Evolutionary conservation across 352 stramenopile genomes (phyloP).

Genomic region (Phytophthora lateralis): DNA sequence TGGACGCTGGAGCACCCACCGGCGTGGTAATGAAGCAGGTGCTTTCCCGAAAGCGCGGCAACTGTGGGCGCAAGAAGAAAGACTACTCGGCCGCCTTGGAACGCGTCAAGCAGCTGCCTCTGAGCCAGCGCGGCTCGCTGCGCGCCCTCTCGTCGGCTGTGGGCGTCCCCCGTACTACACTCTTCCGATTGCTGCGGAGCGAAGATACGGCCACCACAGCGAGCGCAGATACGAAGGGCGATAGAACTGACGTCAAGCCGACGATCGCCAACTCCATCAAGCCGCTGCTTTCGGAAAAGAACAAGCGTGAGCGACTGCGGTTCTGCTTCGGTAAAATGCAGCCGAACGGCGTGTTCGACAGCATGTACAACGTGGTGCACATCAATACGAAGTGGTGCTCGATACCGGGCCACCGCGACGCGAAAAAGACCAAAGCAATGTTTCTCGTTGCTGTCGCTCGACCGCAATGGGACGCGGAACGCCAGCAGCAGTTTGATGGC

Average conservation of each 20-base stretch:
- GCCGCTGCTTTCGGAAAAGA: constrained; percentile 41
- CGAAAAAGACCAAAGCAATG: constrained; percentile 47
- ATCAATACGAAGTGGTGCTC: constrained; percentile 49
- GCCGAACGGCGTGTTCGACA: constrained; percentile 42
- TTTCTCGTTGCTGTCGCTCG: constrained; percentile 47
- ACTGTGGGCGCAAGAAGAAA: constrained; percentile 50
- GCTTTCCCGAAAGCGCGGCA: constrained; percentile 44
- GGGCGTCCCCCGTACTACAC: constrained; percentile 43
- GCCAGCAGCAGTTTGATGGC: constrained; percentile 42
- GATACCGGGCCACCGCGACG: constrained; percentile 26
- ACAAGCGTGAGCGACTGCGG: constrained; percentile 41
- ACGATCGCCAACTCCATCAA: constrained; percentile 41
- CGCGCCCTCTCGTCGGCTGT: constrained; percentile 43
- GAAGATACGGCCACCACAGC: constrained; percentile 16
- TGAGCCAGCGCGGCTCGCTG: constrained; percentile 42
- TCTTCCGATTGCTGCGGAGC: constrained; percentile 42
- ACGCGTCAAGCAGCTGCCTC: constrained; percentile 41
- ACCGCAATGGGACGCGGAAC: constrained; percentile 43
- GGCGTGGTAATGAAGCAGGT: constrained; percentile 43
- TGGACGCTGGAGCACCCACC: constrained; percentile 21
- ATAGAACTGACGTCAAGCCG: constrained; percentile 22
- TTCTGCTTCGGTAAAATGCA: constrained; percentile 44
- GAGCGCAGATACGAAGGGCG: constrained; percentile 3
- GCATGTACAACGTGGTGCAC: constrained; percentile 51
- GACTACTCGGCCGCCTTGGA: constrained; percentile 45